Base-by-base conservation (phyloP, 495 filamentous ascomycete genomes). In the Neurospora sublineolata region DNA sequence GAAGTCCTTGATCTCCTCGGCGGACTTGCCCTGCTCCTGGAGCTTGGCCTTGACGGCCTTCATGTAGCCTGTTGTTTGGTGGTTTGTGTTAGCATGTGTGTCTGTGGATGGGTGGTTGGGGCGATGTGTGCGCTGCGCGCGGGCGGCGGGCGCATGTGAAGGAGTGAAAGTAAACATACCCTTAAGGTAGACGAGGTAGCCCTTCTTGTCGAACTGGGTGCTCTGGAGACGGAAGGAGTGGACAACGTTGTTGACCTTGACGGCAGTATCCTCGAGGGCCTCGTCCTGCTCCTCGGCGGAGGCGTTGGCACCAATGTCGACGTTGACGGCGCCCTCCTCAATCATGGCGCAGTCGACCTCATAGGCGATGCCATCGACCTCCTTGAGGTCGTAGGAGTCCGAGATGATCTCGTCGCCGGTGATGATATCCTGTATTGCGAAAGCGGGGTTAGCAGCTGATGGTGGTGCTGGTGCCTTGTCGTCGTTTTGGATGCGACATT, bases 341-440 rank as follows among this genome's bases (percentile, higher is more conserved):
- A 97, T 92, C 89, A 93, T 97, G 77, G 85, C 86, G 84, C 95
- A 97, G 82, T 99, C 90, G 75, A 89, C 89, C 83, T 97, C 94
- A 80, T 92, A 97, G 75, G 90, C 89, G 76, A 90, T 83, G 69
- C 87, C 88, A 79, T 94, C 92, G 76, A 94, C 84, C 80, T 89
- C 84, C 73, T 87, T 91, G 73, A 96, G 76, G 70, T 91, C 83
- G 84, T 90, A 98, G 76, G 91, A 94, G 80, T 98, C 96, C 77
- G 95, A 94, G 89, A 97, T 88, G 82, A 98, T 87, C 90, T 98
- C 95, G 83, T 97, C 95, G 71, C 87, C 93, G 82, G 89, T 91
- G 82, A 97, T 82, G 74, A 93, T 84, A 83, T 98, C 95, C 95
- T 99, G 76, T 33, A 18, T 3, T 27, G 52, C 52, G 67, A 20